These are phyloP conservation scores for Fomitopsis schrenkii DNA, from an alignment of 1,284 basidiomycete species.

Conservation along the genomic window DNA sequence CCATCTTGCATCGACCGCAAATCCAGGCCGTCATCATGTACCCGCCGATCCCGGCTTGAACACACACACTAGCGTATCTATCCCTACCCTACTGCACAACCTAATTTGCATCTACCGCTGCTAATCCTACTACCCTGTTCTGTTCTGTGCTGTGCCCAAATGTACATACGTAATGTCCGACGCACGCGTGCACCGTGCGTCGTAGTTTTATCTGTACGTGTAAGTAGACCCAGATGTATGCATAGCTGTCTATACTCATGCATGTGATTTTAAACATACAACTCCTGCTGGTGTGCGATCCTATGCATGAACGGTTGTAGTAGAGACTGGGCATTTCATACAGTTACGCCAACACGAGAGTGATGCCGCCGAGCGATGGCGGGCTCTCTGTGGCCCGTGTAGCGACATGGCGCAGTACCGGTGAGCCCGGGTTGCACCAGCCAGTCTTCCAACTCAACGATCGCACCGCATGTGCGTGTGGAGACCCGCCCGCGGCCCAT, in stretches of 20 bases:
- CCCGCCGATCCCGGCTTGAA: neutral
- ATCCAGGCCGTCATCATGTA: neutral
- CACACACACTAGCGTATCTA: neutral
- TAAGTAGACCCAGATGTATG: neutral
- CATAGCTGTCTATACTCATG: neutral
- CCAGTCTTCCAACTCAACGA: neutral
- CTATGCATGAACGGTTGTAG: too few species aligned
- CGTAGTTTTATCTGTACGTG: neutral
- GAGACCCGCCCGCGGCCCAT: neutral
- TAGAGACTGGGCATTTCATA: too few species aligned
- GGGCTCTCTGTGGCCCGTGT: neutral
- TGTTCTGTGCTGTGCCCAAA: neutral
- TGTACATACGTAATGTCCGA: too few species aligned
- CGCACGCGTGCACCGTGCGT: neutral
- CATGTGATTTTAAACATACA: neutral
- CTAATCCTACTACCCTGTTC: neutral
- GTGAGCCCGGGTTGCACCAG: neutral
- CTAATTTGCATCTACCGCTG: neutral
- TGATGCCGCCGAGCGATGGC: too few species aligned
- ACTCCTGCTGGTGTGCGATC: too few species aligned
- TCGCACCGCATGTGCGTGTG: neutral
- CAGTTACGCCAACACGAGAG: too few species aligned
- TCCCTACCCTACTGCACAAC: neutral
- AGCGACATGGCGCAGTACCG: neutral
- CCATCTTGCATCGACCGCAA: neutral